phyloP scores from a whole-genome alignment of 768 basidiomycete genomes.

The Amanita rimosa region DNA sequence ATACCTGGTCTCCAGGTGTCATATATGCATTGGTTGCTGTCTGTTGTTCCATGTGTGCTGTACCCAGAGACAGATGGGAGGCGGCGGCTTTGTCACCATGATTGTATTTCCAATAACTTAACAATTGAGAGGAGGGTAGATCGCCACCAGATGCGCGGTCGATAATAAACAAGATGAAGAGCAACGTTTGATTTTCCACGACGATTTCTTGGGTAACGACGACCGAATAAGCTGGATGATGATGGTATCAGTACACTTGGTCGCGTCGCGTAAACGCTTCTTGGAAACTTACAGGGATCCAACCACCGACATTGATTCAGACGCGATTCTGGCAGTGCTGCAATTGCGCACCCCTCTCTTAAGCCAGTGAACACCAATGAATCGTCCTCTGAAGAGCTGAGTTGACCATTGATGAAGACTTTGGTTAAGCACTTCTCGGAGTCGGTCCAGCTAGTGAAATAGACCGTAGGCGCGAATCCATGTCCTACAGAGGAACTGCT shows the following conservation, averaged over 20 bases:
- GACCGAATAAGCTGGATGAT: constrained; percentile 33
- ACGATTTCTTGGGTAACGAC: constrained; percentile 61
- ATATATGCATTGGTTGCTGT: constrained; percentile 2
- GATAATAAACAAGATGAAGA: constrained; percentile 58
- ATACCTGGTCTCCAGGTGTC: constrained; percentile 22
- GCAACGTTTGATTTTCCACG: constrained; percentile 50
- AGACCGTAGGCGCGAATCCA: constrained; percentile 50
- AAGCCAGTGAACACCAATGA: constrained; percentile 36
- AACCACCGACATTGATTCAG: constrained; percentile 63
- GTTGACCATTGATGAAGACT: constrained; percentile 36
- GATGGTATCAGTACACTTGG: not conserved
- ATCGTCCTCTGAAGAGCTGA: constrained; percentile 43
- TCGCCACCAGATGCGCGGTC: constrained; percentile 40
- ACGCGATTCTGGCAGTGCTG: constrained; percentile 55
- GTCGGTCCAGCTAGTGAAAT: constrained; percentile 43
- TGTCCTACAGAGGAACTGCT: constrained; percentile 51
- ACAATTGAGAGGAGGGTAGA: constrained; percentile 50
- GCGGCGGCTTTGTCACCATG: constrained; percentile 16
- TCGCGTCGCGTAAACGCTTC: not conserved
- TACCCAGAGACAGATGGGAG: not conserved
- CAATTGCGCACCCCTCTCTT: constrained; percentile 38
- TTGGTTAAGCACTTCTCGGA: constrained; percentile 55
- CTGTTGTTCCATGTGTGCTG: not conserved
- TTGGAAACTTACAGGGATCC: constrained; percentile 41
- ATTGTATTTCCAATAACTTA: constrained; percentile 34